Base-by-base conservation (phyloP, 2,329 filamentous ascomycete genomes). In the Neospermospora avenae region DNA sequence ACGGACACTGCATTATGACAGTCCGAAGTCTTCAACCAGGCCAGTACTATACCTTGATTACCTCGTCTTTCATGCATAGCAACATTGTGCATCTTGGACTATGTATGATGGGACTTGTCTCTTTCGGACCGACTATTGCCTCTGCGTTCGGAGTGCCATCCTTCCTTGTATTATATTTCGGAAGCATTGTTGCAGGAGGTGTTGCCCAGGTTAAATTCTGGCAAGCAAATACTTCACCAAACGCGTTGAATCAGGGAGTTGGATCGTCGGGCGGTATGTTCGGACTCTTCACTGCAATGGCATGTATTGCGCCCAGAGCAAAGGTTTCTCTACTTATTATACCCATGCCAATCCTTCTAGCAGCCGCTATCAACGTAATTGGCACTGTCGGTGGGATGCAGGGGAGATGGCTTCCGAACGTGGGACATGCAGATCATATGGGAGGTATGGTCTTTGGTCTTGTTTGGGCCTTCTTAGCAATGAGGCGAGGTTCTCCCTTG, bases 41-140 rank as follows among this genome's bases (percentile, higher is more conserved):
- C 2, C 51, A 58, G 31, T 67, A 67, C 58, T 67, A 65, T n/a
- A 72, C 69, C 4, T 37, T 73, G 25, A 59, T 74, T 24, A 70
- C 68, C 1, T 68, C 69, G n/a, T 64, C 66, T 0, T 74, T 74
- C 56, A 67, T 68, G 25, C 73, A 74, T 52, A 59, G 48, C 7
- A 68, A 65, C 24, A 13, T 65, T 1, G 1, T 63, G 0, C 72
- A 74, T 52, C 49, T 74, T n/a, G 63, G 44, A 2, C 31, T 71
- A 37, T 73, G 73, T 62, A 73, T 73, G 69, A 65, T 68, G 16
- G 67, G 58, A 1, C 41, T 73, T 2, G 59, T 63, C 45, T 67
- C 67, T 37, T 68, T 72, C 11, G 61, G 71, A 28, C 63, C 63
- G 3, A 55, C 61, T 0, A 62, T 71, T n/a, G 64, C 58, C 13